Evolutionary conservation across 106 monocot species (phyloP), one percentile per base, ranked within the genome.

Genomic region (Acanthochlamys bracteata): DNA sequence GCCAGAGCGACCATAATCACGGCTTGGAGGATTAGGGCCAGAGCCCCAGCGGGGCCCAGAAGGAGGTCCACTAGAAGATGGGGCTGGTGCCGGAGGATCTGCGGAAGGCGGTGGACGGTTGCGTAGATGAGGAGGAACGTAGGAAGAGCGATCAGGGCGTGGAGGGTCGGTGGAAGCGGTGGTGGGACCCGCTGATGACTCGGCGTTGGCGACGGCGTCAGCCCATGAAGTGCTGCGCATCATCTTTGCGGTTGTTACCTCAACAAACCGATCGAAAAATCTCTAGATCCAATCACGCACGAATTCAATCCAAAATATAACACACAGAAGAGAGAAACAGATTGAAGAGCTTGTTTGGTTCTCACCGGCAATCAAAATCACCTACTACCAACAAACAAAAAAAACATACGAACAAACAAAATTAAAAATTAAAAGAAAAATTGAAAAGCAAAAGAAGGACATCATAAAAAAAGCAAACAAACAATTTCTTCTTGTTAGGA

Each of bases 61-160:
- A 20, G 71, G 65, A 6, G 54, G 51, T 0, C 33, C 19, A 9
- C 51, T 59, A 3, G 64, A 7, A 0, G 64, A 14, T 24, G 65
- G 55, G 26, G 75, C 24, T 2, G 74, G 51, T 1, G 78, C 40
- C 22, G 65, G 56, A 0, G 67, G 71, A 7, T 47, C 63, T 4
- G 55, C 67, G 2, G 76, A 33, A 12, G 72, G 47, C 0, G 71
- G 10, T 7, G 76, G 64, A 10, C 80, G 80, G 55, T 80, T 80
- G 43, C 84, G 84, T 47, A 81, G 77, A 47, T 85, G 84, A 11
- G 84, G 84, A n/a, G 84, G 84, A 11, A 85, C 84, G 61, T 85
- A 85, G n/a, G 80, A 63, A 20, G 71, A 39, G 23, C 84, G 76
- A 33, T 10, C 20, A 17, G 74, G 65, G 25, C 74, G 77, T 24